phyloP scores from a whole-genome alignment of 2,329 filamentous ascomycete species.

The Rugonectria rugulosa region DNA sequence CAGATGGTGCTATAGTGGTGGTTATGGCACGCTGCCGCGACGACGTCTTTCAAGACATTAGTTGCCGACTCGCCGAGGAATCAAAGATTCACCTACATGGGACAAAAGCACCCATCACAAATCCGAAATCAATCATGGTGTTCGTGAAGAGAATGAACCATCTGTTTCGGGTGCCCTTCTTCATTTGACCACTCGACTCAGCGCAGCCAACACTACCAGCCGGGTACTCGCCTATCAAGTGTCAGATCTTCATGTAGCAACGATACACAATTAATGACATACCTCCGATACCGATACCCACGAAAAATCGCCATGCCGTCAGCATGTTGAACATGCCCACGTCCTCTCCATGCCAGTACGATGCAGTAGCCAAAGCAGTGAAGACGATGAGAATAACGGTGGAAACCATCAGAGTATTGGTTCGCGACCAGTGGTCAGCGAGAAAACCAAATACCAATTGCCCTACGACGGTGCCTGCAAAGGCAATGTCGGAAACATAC shows the following conservation, averaged over 20 bases:
- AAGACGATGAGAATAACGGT: slow-evolving; percentile 88
- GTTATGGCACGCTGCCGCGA: slow-evolving; percentile 63
- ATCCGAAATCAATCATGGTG: slow-evolving; percentile 84
- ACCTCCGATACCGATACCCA: slow-evolving; percentile 79
- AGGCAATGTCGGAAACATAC: slow-evolving; percentile 83
- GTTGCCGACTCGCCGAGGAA: neutral
- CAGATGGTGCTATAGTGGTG: slow-evolving; percentile 77
- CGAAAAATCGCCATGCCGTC: slow-evolving; percentile 85
- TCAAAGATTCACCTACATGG: slow-evolving; percentile 54
- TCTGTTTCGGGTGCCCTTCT: slow-evolving; percentile 80
- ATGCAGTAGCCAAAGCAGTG: slow-evolving; percentile 78
- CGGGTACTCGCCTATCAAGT: slow-evolving; percentile 67
- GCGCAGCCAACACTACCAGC: slow-evolving; percentile 85
- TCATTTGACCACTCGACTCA: slow-evolving; percentile 84
- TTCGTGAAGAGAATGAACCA: slow-evolving; percentile 95
- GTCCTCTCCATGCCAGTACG: slow-evolving; percentile 75
- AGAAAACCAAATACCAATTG: slow-evolving; percentile 83
- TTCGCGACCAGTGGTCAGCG: slow-evolving; percentile 84
- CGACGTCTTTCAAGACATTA: slow-evolving; percentile 46
- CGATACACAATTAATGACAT: slow-evolving; percentile 42
- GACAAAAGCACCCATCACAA: slow-evolving; percentile 81
- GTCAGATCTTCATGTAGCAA: no score
- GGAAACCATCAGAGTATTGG: slow-evolving; percentile 80
- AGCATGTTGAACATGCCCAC: slow-evolving; percentile 78
- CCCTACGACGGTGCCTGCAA: slow-evolving; percentile 85